Conservation (phyloP, 2,329 filamentous ascomycete species). For the Cladosporium sp. region DNA sequence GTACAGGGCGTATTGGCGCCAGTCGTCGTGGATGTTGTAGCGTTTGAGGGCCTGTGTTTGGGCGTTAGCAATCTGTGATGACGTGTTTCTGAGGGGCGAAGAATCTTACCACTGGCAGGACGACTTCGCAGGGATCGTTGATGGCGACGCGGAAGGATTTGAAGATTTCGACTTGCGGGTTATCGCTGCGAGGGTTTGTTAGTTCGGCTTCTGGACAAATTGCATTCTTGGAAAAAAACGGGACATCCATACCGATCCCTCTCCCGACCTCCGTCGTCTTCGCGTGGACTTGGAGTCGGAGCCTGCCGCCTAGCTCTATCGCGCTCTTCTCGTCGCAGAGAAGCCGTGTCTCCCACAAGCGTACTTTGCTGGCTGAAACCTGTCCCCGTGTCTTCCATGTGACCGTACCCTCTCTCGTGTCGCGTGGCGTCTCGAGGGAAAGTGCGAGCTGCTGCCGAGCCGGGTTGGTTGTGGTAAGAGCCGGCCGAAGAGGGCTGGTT, state of each 20-base stretch:
- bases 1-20: slow-evolving; percentile 95
- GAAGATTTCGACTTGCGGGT: slow-evolving; percentile 81
- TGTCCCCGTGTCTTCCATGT: slow-evolving; percentile 24
- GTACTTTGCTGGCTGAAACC: slow-evolving; percentile 25
- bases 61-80: background rate
- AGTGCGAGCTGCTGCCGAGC: slow-evolving; percentile 24
- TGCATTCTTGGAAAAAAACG: background rate
- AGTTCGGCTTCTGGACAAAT: background rate
- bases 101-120: slow-evolving; percentile 65
- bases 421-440: slow-evolving; percentile 22
- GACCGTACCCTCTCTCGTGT: slow-evolving; percentile 13
- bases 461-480: slow-evolving; percentile 23
- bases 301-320: slow-evolving; percentile 24
- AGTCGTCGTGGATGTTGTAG: slow-evolving; percentile 97
- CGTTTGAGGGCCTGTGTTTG: slow-evolving; percentile 73
- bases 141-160: slow-evolving; percentile 98
- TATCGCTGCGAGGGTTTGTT: slow-evolving; percentile 24
- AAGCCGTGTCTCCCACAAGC: slow-evolving; percentile 14
- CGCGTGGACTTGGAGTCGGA: slow-evolving; percentile 28
- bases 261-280: slow-evolving; percentile 25
- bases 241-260: slow-evolving; percentile 18
- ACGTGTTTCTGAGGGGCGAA: background rate
- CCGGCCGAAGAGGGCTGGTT: slow-evolving; percentile 27
- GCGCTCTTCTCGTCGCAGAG: slow-evolving; percentile 20
- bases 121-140: slow-evolving; percentile 97